Evolutionary conservation across 2,329 filamentous ascomycete species (phyloP).

Genomic region (Rhynchosporium graminicola): DNA sequence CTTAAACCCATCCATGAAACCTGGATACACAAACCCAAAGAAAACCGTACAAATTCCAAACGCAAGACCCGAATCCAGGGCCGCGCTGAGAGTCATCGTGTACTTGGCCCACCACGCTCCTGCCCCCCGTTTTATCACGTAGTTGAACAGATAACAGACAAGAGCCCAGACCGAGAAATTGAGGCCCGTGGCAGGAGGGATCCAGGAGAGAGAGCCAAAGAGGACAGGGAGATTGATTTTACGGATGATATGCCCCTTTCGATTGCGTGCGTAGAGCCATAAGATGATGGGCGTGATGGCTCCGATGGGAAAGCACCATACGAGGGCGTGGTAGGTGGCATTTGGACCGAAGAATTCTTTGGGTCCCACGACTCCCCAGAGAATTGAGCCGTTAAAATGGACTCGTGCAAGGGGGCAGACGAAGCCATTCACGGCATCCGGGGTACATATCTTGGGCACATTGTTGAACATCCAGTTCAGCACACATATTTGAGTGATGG

Average conservation of each 20-base stretch:
- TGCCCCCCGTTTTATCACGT: slow-evolving; percentile 67
- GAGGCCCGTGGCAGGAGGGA: slow-evolving; percentile 81
- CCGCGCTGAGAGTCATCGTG: slow-evolving; percentile 84
- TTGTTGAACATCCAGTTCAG: slow-evolving; percentile 89
- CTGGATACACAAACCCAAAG: slow-evolving; percentile 83
- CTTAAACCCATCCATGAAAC: slow-evolving; percentile 68
- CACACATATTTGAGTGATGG: slow-evolving; percentile 77
- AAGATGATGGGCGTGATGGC: slow-evolving; percentile 72
- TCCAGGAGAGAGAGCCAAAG: slow-evolving; percentile 82
- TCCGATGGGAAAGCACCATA: slow-evolving; percentile 82
- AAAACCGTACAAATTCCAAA: slow-evolving; percentile 83
- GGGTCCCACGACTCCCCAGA: slow-evolving; percentile 88
- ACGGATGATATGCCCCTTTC: slow-evolving; percentile 63
- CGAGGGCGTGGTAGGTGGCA: slow-evolving; percentile 72
- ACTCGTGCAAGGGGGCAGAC: slow-evolving; percentile 85
- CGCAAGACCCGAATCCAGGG: slow-evolving; percentile 78
- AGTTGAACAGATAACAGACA: slow-evolving; percentile 84
- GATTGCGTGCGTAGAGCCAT: slow-evolving; percentile 67
- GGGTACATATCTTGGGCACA: slow-evolving; percentile 75
- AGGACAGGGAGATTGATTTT: slow-evolving; percentile 82
- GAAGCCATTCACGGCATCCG: slow-evolving; percentile 80
- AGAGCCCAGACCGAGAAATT: slow-evolving; percentile 88
- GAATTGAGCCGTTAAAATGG: slow-evolving; percentile 86
- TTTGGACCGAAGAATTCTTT: slow-evolving; percentile 76
- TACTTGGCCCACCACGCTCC: slow-evolving; percentile 87